Percentiles rank a stretch among this genome's conserved stretches.
phyloP scores from a whole-genome alignment of 2,329 filamentous ascomycete genomes.

The Trichophaea hybrida region DNA sequence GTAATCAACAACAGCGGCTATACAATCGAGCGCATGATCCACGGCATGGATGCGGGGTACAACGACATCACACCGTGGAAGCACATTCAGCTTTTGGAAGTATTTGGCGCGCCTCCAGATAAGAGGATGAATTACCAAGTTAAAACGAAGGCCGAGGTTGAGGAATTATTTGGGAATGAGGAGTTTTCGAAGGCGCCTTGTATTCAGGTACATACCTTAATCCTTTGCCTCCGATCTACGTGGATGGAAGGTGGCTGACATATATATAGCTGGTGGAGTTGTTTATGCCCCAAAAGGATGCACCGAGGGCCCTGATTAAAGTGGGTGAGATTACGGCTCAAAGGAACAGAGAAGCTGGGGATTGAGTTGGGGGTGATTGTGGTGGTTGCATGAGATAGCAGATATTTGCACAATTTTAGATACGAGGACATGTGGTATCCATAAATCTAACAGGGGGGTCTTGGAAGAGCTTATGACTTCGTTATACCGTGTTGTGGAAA shows the following conservation, averaged over 20 bases:
- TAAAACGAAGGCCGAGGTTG: constrained; percentile 54
- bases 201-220: constrained; percentile 31
- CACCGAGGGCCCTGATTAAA: constrained; percentile 52
- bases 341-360: constrained; percentile 8
- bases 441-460: too few relatives aligned
- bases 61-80: constrained; percentile 70
- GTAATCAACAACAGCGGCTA: constrained; percentile 79
- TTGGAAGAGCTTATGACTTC: too few relatives aligned
- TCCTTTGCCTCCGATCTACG: neutral
- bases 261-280: constrained; percentile 62
- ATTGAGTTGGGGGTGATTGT: too few relatives aligned
- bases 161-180: constrained; percentile 48
- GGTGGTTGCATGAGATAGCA: too few relatives aligned
- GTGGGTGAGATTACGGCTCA: constrained; percentile 46
- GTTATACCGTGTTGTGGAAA: too few relatives aligned
- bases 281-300: constrained; percentile 66
- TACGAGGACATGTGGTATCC: too few relatives aligned
- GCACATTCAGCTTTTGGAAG: constrained; percentile 51
- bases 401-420: too few relatives aligned
- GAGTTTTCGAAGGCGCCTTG: constrained; percentile 44
- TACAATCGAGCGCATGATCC: constrained; percentile 79
- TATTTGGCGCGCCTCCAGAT: constrained; percentile 49
- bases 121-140: constrained; percentile 50
- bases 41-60: constrained; percentile 64
- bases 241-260: constrained; percentile 27